phyloP scores from a whole-genome alignment of 176 grass and related monocot genomes.

The Carex myosuroides region DNA sequence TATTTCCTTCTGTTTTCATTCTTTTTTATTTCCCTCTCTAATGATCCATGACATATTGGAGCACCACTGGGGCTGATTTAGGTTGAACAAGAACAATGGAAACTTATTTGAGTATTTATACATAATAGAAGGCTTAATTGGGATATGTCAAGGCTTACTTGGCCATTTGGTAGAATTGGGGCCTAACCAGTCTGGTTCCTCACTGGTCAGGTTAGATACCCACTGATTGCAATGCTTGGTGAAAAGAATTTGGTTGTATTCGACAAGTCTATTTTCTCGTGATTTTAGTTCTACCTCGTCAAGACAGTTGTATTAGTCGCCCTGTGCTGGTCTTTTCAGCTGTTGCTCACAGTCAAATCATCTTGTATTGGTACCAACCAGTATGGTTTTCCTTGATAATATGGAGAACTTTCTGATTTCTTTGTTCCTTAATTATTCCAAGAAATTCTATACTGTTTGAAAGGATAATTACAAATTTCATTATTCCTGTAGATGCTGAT shows the following conservation, averaged over 20 bases:
- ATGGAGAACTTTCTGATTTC: not conserved
- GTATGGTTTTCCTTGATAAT: not conserved
- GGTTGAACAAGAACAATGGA: not conserved
- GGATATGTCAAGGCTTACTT: not conserved
- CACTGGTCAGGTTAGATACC: not conserved
- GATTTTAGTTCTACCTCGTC: too few species aligned
- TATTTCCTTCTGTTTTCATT: not conserved
- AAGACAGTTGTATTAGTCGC: too few species aligned
- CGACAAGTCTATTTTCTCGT: too few species aligned
- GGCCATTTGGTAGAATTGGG: not conserved
- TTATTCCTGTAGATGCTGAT: conserved; percentile 45
- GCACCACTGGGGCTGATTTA: not conserved
- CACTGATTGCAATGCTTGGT: conserved; percentile 1
- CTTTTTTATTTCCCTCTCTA: not conserved
- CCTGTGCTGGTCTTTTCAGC: too few species aligned
- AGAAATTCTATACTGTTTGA: not conserved
- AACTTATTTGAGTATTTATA: not conserved
- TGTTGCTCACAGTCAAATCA: too few species aligned
- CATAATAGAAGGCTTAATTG: not conserved
- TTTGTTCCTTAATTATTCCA: not conserved
- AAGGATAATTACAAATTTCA: not conserved
- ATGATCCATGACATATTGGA: not conserved
- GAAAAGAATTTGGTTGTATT: not conserved
- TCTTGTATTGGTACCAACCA: not conserved
- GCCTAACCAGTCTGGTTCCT: not conserved